These are phyloP conservation scores for Coemansia sp. DNA, from an alignment of 192 early-diverging fungal genomes.

Conservation along the genomic window DNA sequence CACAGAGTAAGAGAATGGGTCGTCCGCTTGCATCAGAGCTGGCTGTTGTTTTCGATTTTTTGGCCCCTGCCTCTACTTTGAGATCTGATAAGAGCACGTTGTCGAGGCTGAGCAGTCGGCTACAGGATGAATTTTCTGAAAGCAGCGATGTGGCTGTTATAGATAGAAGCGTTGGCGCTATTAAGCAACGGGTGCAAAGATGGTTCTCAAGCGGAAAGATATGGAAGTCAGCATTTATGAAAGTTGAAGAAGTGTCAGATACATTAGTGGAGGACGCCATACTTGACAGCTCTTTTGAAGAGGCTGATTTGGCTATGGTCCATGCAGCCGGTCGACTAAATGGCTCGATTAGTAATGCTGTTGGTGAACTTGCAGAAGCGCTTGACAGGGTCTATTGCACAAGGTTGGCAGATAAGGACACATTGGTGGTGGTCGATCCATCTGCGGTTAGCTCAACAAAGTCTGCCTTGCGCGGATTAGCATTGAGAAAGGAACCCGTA, in stretches of 20 bases:
- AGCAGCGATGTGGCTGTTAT: slow-evolving; percentile 26
- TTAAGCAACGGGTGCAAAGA: slow-evolving; percentile 21
- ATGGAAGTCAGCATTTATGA: slow-evolving; percentile 41
- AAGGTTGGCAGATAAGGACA: not conserved
- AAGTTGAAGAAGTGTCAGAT: slow-evolving; percentile 41
- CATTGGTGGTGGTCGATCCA: not conserved
- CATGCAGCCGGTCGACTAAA: slow-evolving; percentile 48
- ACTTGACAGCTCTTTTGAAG: slow-evolving; percentile 39
- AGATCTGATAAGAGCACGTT: not conserved
- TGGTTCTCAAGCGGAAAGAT: slow-evolving; percentile 44
- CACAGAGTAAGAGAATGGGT: not conserved
- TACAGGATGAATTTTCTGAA: slow-evolving; percentile 33
- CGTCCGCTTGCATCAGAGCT: not conserved
- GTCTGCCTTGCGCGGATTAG: slow-evolving; percentile 24
- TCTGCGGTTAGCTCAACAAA: slow-evolving; percentile 14
- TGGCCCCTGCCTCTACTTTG: not conserved
- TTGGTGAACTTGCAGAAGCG: slow-evolving; percentile 16
- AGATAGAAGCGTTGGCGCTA: slow-evolving; percentile 31
- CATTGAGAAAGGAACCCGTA: slow-evolving; percentile 22
- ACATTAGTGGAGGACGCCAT: slow-evolving; percentile 30
- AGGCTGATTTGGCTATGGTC: slow-evolving; percentile 44
- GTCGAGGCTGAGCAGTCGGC: slow-evolving; percentile 22
- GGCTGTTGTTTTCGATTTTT: not conserved
- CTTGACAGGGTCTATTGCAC: not conserved
- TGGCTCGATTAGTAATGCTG: slow-evolving; percentile 17